Conservation (phyloP, 352 stramenopile genomes). For the Phytophthora macrochlamydospora region DNA sequence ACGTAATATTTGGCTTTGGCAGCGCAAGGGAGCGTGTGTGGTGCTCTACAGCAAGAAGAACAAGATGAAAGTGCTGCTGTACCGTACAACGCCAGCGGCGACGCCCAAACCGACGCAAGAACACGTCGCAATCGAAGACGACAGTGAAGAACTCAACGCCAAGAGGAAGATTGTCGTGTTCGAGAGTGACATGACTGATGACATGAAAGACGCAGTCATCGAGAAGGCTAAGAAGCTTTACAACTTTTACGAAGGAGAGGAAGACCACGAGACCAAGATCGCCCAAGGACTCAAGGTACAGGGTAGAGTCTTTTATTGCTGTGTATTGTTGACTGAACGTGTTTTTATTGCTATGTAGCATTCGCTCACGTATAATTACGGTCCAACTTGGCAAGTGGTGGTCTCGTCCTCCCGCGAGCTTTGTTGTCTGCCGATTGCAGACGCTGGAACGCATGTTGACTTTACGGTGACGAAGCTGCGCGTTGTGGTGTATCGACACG, state of each 20-base stretch:
- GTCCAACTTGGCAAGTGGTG: constrained; percentile 75
- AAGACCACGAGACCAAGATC: constrained; percentile 52
- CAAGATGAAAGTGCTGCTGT: constrained; percentile 79
- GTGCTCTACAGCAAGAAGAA: constrained; percentile 61
- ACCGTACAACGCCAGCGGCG: constrained; percentile 58
- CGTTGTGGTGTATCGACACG: constrained; percentile 76
- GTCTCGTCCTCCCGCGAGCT: constrained; percentile 60
- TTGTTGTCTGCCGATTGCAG: constrained; percentile 58
- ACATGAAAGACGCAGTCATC: constrained; percentile 47
- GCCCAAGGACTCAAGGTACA: constrained; percentile 65
- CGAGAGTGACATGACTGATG: constrained; percentile 60
- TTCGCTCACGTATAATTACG: constrained; percentile 63
- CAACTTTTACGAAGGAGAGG: constrained; percentile 38
- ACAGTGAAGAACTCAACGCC: constrained; percentile 13
- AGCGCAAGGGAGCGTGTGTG: constrained; percentile 75
- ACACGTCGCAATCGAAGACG: constrained; percentile 29
- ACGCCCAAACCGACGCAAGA: constrained; percentile 37
- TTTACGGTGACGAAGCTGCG: constrained; percentile 59
- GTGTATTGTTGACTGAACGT: constrained; percentile 3
- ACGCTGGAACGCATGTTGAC: constrained; percentile 49
- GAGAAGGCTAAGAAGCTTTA: constrained; percentile 46
- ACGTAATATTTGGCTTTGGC: constrained; percentile 7
- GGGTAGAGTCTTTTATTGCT: constrained; percentile 1
- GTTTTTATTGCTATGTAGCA: constrained; percentile 30
- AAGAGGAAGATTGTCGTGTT: constrained; percentile 57